Evolutionary conservation across 2,329 filamentous ascomycete genomes (phyloP).

Genomic region (Pseudodiploospora longispora): DNA sequence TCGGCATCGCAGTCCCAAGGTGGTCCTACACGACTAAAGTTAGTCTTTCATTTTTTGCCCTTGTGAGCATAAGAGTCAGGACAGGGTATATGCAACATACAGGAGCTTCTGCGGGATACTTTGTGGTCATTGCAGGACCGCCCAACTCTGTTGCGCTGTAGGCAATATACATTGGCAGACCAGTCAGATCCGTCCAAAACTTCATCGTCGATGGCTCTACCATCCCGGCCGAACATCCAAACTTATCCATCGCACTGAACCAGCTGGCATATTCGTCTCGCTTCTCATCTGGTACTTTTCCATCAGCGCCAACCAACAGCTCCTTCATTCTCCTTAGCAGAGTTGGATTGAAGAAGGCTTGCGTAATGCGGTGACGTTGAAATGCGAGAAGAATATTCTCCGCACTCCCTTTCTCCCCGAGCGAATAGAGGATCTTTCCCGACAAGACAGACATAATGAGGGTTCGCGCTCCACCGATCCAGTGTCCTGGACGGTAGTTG

Average conservation of each 20-base stretch:
- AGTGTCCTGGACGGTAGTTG: conserved; percentile 9
- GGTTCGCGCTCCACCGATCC: conserved; percentile 7
- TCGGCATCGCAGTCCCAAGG: background rate
- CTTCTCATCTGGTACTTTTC: background rate
- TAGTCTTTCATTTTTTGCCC: background rate
- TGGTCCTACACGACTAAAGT: background rate
- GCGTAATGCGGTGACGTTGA: conserved; percentile 4
- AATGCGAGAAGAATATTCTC: conserved; percentile 4
- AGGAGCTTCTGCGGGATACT: background rate
- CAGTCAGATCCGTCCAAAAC: conserved; percentile 7
- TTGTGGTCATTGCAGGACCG: background rate
- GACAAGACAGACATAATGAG: conserved; percentile 4
- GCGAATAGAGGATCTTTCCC: conserved; percentile 4
- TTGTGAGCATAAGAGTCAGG: background rate
- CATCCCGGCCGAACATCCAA: background rate
- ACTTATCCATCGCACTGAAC: background rate
- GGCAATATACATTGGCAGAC: conserved; percentile 3
- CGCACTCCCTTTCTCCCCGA: conserved; percentile 1
- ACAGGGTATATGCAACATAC: background rate
- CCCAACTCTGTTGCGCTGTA: conserved; percentile 7
- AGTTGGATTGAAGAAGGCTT: conserved; percentile 4
- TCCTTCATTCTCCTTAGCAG: conserved; percentile 6
- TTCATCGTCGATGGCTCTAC: background rate
- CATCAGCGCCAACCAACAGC: background rate
- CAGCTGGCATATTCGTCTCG: background rate